Percentiles rank a stretch among this genome's conserved stretches.
These are phyloP conservation scores for Trichoderma reesei DNA, from an alignment of 495 filamentous ascomycete genomes.

Conservation along the genomic window DNA sequence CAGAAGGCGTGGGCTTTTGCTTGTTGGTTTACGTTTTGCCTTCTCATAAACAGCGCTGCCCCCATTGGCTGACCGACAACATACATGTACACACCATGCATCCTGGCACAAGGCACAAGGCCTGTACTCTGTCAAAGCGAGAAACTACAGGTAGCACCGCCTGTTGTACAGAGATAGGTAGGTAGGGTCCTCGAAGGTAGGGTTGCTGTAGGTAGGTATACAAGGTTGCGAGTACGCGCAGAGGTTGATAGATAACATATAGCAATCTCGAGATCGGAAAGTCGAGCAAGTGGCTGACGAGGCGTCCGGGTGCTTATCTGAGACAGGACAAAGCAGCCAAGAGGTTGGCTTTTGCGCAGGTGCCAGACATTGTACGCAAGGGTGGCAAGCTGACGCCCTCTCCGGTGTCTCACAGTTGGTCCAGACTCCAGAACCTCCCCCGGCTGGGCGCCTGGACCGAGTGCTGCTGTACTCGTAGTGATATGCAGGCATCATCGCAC, in stretches of 20 bases:
- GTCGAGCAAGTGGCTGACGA: neutral
- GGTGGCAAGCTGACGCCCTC: constrained; percentile 7
- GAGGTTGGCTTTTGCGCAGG: constrained; percentile 1
- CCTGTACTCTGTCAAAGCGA: neutral
- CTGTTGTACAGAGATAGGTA: no score
- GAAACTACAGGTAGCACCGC: no score
- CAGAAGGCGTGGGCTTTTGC: neutral
- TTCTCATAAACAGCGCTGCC: neutral
- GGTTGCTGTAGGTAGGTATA: no score
- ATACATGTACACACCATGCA: neutral
- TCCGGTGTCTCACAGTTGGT: constrained; percentile 4
- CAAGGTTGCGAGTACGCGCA: no score
- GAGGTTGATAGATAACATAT: no score
- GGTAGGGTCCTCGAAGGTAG: no score
- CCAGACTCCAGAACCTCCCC: neutral
- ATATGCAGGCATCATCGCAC: no score
- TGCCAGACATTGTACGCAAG: constrained; percentile 3
- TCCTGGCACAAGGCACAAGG: neutral
- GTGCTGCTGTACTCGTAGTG: no score
- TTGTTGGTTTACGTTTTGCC: neutral
- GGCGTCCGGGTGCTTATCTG: neutral
- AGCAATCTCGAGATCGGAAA: neutral
- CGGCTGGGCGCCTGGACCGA: neutral
- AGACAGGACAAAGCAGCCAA: constrained; percentile 2
- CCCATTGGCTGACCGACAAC: neutral